These are phyloP conservation scores for Nannizziopsis arthrosporioides DNA, from an alignment of 2,329 filamentous ascomycete species.

Conservation along the genomic window DNA sequence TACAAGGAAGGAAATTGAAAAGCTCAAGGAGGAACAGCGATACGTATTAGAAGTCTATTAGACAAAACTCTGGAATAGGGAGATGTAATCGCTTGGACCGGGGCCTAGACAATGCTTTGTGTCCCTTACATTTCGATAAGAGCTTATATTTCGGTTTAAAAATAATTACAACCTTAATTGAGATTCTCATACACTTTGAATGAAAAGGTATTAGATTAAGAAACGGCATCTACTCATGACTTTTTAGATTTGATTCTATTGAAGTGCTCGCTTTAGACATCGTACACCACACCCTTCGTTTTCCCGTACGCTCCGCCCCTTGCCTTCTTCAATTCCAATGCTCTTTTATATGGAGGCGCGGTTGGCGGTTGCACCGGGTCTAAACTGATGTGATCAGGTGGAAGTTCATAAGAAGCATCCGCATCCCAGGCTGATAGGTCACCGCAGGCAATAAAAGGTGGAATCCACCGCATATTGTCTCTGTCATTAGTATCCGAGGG, in stretches of 20 bases:
- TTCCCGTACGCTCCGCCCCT: conserved; percentile 68
- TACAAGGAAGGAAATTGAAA: conserved; percentile 82
- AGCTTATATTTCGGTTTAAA: too few relatives aligned
- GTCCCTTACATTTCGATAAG: too few relatives aligned
- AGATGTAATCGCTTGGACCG: too few relatives aligned
- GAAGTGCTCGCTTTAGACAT: not conserved
- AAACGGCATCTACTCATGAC: too few relatives aligned
- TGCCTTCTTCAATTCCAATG: conserved; percentile 68
- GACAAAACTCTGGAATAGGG: not conserved
- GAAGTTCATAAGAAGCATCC: conserved; percentile 84
- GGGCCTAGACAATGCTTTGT: too few relatives aligned
- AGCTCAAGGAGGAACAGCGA: conserved; percentile 83
- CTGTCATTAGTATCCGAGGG: conserved; percentile 29
- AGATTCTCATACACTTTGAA: too few relatives aligned
- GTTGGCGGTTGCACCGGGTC: conserved; percentile 93
- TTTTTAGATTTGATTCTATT: too few relatives aligned
- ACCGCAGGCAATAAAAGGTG: conserved; percentile 92
- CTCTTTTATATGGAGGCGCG: conserved; percentile 85
- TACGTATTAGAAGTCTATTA: conserved; percentile 98
- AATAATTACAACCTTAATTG: too few relatives aligned
- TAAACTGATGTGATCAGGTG: conserved; percentile 72
- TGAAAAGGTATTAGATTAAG: too few relatives aligned
- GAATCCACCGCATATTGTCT: conserved; percentile 59
- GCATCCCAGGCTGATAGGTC: conserved; percentile 91
- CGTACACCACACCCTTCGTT: conserved; percentile 37